Percentiles rank a stretch among this genome's conserved stretches.
Conservation (phyloP, 345 rosid genomes). For the Carallia pectinifolia region DNA sequence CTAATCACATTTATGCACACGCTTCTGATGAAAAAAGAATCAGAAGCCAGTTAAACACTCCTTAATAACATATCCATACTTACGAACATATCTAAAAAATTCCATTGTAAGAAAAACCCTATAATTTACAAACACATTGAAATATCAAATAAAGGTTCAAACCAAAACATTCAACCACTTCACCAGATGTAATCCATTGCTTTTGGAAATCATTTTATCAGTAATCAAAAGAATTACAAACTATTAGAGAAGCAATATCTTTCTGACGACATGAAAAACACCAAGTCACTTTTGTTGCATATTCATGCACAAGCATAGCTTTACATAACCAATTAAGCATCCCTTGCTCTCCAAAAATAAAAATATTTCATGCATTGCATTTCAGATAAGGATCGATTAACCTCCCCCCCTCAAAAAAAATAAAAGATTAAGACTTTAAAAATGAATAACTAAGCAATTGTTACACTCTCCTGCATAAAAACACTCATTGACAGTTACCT, state of each 20-base stretch:
- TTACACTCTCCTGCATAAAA: conserved; percentile 5
- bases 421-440: background rate
- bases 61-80: background rate
- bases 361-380: background rate
- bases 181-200: background rate
- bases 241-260: background rate
- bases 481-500: conserved; percentile 41
- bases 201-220: background rate
- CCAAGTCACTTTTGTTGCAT: too few relatives aligned
- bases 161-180: background rate
- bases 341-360: too few relatives aligned
- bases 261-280: too few relatives aligned
- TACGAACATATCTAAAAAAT: too few relatives aligned
- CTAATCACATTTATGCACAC: background rate
- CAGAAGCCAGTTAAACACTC: background rate
- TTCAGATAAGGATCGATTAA: background rate
- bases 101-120: too few relatives aligned
- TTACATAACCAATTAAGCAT: too few relatives aligned
- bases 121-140: too few relatives aligned
- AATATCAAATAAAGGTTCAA: background rate
- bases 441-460: background rate
- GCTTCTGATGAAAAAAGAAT: background rate
- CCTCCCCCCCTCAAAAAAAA: too few relatives aligned
- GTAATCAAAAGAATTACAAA: background rate
- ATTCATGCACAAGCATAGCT: too few relatives aligned